Conservation (phyloP, 345 rosid genomes). For the Cardiospermum halicacabum region DNA sequence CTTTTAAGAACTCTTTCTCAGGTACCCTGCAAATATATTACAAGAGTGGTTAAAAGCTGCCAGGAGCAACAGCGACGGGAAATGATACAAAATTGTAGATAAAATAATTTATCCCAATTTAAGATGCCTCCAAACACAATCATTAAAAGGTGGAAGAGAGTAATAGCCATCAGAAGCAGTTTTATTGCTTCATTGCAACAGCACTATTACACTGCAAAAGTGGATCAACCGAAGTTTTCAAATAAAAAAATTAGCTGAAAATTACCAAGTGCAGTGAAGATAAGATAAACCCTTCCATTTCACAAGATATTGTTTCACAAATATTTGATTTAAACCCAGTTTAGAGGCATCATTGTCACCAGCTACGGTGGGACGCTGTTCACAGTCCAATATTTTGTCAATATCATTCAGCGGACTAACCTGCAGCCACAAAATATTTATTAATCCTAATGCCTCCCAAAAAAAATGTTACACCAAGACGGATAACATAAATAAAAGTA, state of each 20-base stretch:
- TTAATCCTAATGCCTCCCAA: slow-evolving; percentile 16
- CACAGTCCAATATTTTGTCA: slow-evolving; percentile 88
- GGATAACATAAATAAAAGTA: slow-evolving; percentile 4
- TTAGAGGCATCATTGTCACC: slow-evolving; percentile 57
- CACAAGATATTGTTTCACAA: slow-evolving; percentile 92
- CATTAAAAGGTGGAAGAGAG: neutral
- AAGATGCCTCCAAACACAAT: neutral
- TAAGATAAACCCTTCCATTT: slow-evolving; percentile 98
- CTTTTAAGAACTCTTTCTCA: slow-evolving; percentile 87
- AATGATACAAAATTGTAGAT: neutral
- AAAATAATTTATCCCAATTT: neutral
- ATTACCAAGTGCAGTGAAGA: slow-evolving; percentile 95
- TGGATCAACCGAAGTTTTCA: neutral
- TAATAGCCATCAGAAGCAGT: neutral
- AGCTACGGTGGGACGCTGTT: slow-evolving; percentile 89
- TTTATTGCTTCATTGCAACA: slow-evolving; percentile 5
- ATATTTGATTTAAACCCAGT: slow-evolving; percentile 63
- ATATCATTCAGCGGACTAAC: slow-evolving; percentile 93
- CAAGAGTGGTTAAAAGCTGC: slow-evolving; percentile 7
- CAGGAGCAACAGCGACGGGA: slow-evolving; percentile 6
- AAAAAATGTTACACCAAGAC: slow-evolving; percentile 9
- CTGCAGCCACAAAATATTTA: slow-evolving; percentile 48
- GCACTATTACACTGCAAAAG: neutral
- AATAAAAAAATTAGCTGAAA: slow-evolving; percentile 4
- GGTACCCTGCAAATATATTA: slow-evolving; percentile 58